Percentiles rank a stretch among this genome's conserved stretches.
phyloP scores from a whole-genome alignment of 257 asterid species.

The Lavandula angustifolia region DNA sequence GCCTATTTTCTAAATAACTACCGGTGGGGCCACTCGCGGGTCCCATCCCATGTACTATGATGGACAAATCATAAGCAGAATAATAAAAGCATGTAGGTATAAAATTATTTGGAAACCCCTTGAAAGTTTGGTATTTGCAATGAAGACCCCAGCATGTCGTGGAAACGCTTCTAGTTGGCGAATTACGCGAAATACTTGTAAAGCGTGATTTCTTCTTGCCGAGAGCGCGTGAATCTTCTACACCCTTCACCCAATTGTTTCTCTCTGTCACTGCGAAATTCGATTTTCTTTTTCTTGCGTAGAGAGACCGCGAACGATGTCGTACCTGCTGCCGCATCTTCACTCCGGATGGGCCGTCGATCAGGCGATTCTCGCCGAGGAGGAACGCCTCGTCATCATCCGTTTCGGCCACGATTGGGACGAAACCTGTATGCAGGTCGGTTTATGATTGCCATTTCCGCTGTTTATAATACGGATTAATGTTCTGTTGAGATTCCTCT shows the following conservation, averaged over 20 bases:
- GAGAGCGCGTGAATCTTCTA: background rate
- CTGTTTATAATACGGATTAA: background rate
- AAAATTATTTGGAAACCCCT: no score
- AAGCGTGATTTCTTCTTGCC: background rate
- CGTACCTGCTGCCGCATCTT: constrained; percentile 85
- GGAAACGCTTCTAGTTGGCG: no score
- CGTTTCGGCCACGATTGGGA: constrained; percentile 98
- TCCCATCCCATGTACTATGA: no score
- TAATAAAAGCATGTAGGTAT: no score
- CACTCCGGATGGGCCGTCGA: constrained; percentile 99
- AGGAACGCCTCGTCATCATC: constrained; percentile 89
- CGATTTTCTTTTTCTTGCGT: background rate
- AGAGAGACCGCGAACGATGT: constrained; percentile 42
- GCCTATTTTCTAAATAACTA: no score
- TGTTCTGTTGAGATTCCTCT: background rate
- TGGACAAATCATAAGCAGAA: no score
- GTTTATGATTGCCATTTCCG: background rate
- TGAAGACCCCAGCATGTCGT: no score
- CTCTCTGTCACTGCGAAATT: background rate
- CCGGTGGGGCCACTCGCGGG: no score
- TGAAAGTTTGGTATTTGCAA: no score
- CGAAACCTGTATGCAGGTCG: constrained; percentile 93
- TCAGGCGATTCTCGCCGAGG: constrained; percentile 93
- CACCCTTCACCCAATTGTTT: background rate
- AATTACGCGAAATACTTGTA: no score